Base-by-base conservation (phyloP, 805 yeast genomes). In the Kurtzmaniella cleridarum region DNA sequence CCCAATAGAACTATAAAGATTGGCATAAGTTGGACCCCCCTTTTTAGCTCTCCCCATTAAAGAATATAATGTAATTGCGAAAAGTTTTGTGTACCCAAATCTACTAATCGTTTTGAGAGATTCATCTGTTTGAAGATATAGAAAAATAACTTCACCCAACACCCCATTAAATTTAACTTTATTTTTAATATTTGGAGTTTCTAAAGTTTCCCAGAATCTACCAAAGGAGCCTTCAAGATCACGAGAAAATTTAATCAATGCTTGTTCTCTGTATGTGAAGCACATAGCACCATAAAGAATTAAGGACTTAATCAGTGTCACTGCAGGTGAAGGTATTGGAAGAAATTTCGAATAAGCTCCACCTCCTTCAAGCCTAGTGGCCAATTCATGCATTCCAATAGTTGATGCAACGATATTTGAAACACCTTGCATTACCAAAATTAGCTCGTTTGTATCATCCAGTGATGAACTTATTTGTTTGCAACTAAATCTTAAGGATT, bases 371-470 rank as follows among this genome's bases (percentile, higher is more conserved):
- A 71, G 52, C 51, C 90, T 68, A 1, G 79, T 66, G 0, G 81
- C 49, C 16, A 81, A 73, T 49, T 84, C 90, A 29, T 71, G 57
- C 71, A 79, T 75, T 17, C 74, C 66, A 18, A 83, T 68, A 0
- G 81, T 72, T 43, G 73, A 66, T 2, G 77, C 74, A 32, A 75
- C 49, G 11, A 63, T 39, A 4, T 46, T 44, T 1, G 67, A 53
- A 5, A 58, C 31, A 11, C 47, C 50, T 35, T 44, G 49, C 16
- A 60, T 38, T 16, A n/a, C 13, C 5, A 8, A 20, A 20, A 20
- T 35, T 30, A 20, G 24, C 24, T 20, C 24, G 8, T 20, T 20
- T 20, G 24, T 20, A 20, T 20, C 24, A 20, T 8, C 51, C 50
- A 12, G 38, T 28, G 13, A 26, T 23, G 20, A 45, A 18, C 41